These are phyloP conservation scores for Boletus mariae DNA, from an alignment of 1,284 basidiomycete species.

Conservation along the genomic window DNA sequence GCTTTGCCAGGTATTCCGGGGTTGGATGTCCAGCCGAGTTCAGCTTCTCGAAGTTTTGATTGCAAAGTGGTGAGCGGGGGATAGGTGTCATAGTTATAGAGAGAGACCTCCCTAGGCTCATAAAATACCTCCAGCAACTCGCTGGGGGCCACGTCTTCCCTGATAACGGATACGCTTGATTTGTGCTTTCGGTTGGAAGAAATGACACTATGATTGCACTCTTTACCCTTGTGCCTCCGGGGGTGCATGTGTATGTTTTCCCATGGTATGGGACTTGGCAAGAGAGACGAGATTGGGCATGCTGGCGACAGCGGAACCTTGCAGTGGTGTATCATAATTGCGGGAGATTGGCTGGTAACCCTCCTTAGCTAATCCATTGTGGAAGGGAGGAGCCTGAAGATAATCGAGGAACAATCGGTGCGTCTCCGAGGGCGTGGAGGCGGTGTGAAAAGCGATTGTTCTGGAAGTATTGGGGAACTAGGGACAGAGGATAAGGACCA, in stretches of 20 bases:
- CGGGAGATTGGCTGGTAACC: slow-evolving; percentile 16
- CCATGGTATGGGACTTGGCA: background rate
- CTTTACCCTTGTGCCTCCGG: slow-evolving; percentile 21
- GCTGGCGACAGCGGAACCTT: background rate
- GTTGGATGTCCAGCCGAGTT: slow-evolving; percentile 4
- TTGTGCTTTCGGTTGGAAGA: slow-evolving; percentile 1
- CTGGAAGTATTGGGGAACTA: slow-evolving; percentile 10
- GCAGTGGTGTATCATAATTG: background rate
- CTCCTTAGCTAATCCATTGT: slow-evolving; percentile 19
- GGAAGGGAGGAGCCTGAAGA: slow-evolving; percentile 21
- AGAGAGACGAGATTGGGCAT: background rate
- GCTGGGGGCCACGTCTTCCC: background rate
- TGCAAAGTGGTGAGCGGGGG: slow-evolving; percentile 17
- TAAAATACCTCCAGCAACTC: slow-evolving; percentile 12
- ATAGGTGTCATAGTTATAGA: slow-evolving; percentile 17
- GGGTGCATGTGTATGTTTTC: background rate
- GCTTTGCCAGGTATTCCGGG: slow-evolving; percentile 6
- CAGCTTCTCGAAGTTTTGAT: slow-evolving; percentile 17
- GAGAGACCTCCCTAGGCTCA: slow-evolving; percentile 10
- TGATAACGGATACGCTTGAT: background rate
- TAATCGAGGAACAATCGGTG: slow-evolving; percentile 11
- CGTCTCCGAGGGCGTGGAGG: slow-evolving; percentile 17
- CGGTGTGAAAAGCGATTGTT: slow-evolving; percentile 31
- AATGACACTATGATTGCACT: slow-evolving; percentile 11
- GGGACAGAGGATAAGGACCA: background rate